Percentiles rank a stretch among this genome's conserved stretches.
Evolutionary conservation across 2,329 filamentous ascomycete species (phyloP).

Genomic region (Sporothrix pallida): DNA sequence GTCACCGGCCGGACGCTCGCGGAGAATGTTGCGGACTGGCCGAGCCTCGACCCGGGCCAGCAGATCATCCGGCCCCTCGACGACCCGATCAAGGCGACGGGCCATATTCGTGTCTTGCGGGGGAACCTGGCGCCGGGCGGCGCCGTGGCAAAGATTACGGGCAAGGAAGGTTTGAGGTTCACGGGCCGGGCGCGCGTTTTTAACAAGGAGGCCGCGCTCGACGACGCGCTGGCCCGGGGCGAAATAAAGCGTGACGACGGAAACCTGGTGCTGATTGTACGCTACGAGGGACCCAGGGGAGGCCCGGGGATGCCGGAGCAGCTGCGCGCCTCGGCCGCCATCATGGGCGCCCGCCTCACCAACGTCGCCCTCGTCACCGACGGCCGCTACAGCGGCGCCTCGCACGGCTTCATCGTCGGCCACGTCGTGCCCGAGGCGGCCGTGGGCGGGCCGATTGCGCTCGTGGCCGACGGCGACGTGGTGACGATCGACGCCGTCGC

Average conservation of each 20-base stretch:
- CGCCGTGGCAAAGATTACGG: conserved; percentile 94
- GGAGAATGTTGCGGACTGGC: conserved; percentile 79
- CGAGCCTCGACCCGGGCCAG: conserved; percentile 77
- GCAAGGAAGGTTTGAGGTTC: conserved; percentile 87
- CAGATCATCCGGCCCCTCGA: conserved; percentile 79
- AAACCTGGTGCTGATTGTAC: conserved; percentile 86
- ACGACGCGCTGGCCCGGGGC: conserved; percentile 71
- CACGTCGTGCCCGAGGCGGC: conserved; percentile 92
- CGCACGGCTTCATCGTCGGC: conserved; percentile 91
- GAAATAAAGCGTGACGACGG: conserved; percentile 60
- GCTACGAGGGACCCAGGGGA: conserved; percentile 92
- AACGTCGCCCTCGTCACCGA: conserved; percentile 94
- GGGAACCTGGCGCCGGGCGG: conserved; percentile 89
- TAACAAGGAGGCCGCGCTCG: conserved; percentile 81
- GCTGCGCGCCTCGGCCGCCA: conserved; percentile 82
- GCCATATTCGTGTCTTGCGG: conserved; percentile 85
- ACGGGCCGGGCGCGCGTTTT: conserved; percentile 82
- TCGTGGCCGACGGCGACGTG: conserved; percentile 79
- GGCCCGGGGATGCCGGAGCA: conserved; percentile 97
- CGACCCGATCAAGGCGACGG: conserved; percentile 76
- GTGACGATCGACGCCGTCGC: conserved; percentile 85
- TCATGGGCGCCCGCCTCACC: conserved; percentile 88
- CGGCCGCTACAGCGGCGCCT: conserved; percentile 85
- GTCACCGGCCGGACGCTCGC: conserved; percentile 84
- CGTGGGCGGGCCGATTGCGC: conserved; percentile 83